A percentile compares a stretch with the other conserved stretches of the same genome.
Conservation (phyloP, 2,329 filamentous ascomycete species). For the Microcyclospora tardicrescens region DNA sequence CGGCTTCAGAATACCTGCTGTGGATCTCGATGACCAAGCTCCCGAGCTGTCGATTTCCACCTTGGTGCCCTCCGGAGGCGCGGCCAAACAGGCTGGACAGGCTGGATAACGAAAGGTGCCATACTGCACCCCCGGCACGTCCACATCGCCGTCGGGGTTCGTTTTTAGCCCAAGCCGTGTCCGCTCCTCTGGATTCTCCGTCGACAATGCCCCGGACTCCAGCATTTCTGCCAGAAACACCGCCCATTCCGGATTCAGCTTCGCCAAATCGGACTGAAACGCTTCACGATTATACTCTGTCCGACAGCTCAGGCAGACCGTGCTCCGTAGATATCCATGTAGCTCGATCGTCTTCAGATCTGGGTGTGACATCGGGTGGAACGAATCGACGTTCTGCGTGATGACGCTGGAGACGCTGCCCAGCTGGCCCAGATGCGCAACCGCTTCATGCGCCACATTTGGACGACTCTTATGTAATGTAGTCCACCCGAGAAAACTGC, state of each 20-base stretch:
- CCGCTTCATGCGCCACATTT: conserved; percentile 66
- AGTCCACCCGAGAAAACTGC: conserved; percentile 88
- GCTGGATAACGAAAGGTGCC: conserved; percentile 82
- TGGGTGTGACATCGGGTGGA: conserved; percentile 70
- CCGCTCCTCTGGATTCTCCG: conserved; percentile 61
- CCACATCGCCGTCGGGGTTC: conserved; percentile 91
- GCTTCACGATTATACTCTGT: conserved; percentile 54
- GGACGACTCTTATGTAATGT: conserved; percentile 65
- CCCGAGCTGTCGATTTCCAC: conserved; percentile 69
- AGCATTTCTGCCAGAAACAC: conserved; percentile 61
- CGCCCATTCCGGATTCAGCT: conserved; percentile 77
- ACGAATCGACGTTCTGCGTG: conserved; percentile 95
- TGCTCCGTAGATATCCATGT: conserved; percentile 75
- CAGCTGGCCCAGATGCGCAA: conserved; percentile 56
- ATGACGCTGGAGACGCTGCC: conserved; percentile 66
- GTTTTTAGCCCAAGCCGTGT: conserved; percentile 58
- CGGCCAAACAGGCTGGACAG: conserved; percentile 64
- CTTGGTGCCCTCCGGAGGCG: conserved; percentile 42
- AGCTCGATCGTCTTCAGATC: conserved; percentile 65
- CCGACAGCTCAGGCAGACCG: conserved; percentile 69
- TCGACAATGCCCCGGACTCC: conserved; percentile 60
- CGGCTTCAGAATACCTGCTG: conserved; percentile 74
- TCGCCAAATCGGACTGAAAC: conserved; percentile 65
- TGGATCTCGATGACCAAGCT: conserved; percentile 48
- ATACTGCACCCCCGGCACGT: conserved; percentile 76